Evolutionary conservation across 306 rosid species (phyloP).

Genomic region (Sesbania bispinosa): DNA sequence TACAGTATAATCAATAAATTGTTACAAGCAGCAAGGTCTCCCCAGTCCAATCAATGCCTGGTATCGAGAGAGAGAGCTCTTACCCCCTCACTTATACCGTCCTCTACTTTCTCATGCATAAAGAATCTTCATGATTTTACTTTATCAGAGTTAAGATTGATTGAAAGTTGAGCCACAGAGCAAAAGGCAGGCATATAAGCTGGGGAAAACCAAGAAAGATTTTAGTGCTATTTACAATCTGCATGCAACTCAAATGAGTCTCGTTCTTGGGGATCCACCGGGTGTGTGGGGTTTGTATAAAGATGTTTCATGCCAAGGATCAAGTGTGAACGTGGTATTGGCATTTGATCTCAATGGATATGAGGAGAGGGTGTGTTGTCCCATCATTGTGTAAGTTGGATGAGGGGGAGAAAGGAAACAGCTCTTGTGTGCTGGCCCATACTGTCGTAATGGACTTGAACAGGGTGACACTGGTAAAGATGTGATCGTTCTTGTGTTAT

Average conservation of each 20-base stretch:
- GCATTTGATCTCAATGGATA: slow-evolving; percentile 54
- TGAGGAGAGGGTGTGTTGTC: slow-evolving; percentile 48
- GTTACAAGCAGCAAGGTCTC: slow-evolving; percentile 36
- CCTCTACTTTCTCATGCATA: not conserved
- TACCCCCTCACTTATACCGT: slow-evolving; percentile 9
- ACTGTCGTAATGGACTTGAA: slow-evolving; percentile 81
- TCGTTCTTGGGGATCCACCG: slow-evolving; percentile 72
- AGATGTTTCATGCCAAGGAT: slow-evolving; percentile 55
- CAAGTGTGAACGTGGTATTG: slow-evolving; percentile 41
- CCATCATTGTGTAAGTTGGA: slow-evolving; percentile 48
- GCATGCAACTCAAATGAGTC: slow-evolving; percentile 50
- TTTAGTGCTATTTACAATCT: slow-evolving; percentile 43
- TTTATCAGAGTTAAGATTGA: slow-evolving; percentile 11
- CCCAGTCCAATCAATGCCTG: slow-evolving; percentile 11
- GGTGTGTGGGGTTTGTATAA: slow-evolving; percentile 54
- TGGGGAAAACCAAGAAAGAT: slow-evolving; percentile 31
- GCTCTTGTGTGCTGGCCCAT: slow-evolving; percentile 54
- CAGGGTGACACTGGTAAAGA: slow-evolving; percentile 90
- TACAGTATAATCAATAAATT: slow-evolving; percentile 42
- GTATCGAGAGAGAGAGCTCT: not conserved
- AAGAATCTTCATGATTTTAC: slow-evolving; percentile 23
- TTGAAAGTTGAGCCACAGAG: slow-evolving; percentile 20
- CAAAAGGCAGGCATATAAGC: slow-evolving; percentile 33
- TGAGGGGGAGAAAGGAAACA: slow-evolving; percentile 82
- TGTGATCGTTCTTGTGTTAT: slow-evolving; percentile 57